These are phyloP conservation scores for Stramenopiles sp. DNA, from an alignment of 352 stramenopile genomes.

Conservation along the genomic window DNA sequence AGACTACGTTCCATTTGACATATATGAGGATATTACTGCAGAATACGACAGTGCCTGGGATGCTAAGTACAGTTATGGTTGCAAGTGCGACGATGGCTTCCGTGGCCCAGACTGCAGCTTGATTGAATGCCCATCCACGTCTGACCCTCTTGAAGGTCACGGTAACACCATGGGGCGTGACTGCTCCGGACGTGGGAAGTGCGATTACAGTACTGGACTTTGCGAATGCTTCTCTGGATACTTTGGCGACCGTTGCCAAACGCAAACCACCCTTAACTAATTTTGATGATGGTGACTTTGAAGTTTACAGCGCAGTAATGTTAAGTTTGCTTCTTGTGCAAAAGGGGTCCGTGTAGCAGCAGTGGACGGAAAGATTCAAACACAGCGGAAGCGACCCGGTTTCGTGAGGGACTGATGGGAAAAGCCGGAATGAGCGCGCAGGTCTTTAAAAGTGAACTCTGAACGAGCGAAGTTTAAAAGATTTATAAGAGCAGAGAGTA, in stretches of 20 bases:
- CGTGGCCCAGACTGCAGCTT: conserved; percentile 32
- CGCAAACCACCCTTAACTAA: background rate
- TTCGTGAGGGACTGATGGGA: too few species aligned
- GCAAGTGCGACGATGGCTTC: conserved; percentile 65
- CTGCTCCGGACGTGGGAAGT: conserved; percentile 68
- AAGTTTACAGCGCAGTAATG: too few species aligned
- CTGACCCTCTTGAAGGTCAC: conserved; percentile 34
- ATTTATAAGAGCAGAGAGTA: too few species aligned
- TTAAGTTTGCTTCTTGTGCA: too few species aligned
- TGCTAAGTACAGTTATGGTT: conserved; percentile 7
- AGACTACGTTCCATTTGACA: background rate
- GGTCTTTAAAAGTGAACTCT: too few species aligned
- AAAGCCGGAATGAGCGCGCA: too few species aligned
- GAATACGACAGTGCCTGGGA: conserved; percentile 4
- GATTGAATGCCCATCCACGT: background rate
- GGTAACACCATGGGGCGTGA: conserved; percentile 29
- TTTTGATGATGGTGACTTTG: too few species aligned
- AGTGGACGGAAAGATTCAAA: too few species aligned
- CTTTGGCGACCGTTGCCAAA: conserved; percentile 66
- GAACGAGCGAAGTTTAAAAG: too few species aligned
- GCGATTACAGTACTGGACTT: conserved; percentile 69
- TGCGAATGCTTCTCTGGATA: conserved; percentile 84
- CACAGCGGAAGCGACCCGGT: too few species aligned
- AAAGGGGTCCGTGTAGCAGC: too few species aligned
- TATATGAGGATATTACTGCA: conserved; percentile 26